Percentiles rank a stretch among this genome's conserved stretches.
Evolutionary conservation across 2,329 filamentous ascomycete genomes (phyloP).

Genomic region (Fusarium longipes): DNA sequence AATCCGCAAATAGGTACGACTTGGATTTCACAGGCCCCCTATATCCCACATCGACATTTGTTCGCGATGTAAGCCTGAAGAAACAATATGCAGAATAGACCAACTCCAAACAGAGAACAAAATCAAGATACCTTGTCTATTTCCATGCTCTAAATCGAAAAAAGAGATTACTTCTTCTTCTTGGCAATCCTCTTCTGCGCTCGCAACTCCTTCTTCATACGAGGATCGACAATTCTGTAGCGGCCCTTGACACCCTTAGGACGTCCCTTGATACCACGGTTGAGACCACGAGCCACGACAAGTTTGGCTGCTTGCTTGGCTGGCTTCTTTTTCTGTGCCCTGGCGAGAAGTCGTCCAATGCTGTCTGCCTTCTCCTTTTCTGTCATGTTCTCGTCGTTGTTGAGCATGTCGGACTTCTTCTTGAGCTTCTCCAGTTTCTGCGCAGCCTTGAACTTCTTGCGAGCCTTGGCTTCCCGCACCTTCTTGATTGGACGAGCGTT

Average conservation of each 20-base stretch:
- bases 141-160: slow-evolving; percentile 1
- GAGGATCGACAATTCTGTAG: slow-evolving; percentile 95
- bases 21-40: slow-evolving; percentile 79
- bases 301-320: slow-evolving; percentile 84
- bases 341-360: slow-evolving; percentile 84
- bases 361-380: slow-evolving; percentile 94
- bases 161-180: slow-evolving; percentile 65
- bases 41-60: slow-evolving; percentile 70
- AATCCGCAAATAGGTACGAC: slow-evolving; percentile 71
- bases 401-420: slow-evolving; percentile 94
- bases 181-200: slow-evolving; percentile 83
- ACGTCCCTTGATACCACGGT: slow-evolving; percentile 85
- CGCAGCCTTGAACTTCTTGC: slow-evolving; percentile 96
- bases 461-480: slow-evolving; percentile 92
- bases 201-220: slow-evolving; percentile 96
- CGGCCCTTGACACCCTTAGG: slow-evolving; percentile 93
- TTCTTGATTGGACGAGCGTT: slow-evolving; percentile 99
- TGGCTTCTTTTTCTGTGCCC: slow-evolving; percentile 87
- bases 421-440: slow-evolving; percentile 92
- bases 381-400: slow-evolving; percentile 89
- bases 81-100: slow-evolving; percentile 18
- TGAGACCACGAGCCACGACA: slow-evolving; percentile 86
- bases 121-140: slow-evolving; percentile 30
- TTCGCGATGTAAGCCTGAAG: slow-evolving; percentile 53
- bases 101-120: slow-evolving; percentile 21